Evolutionary conservation across 257 asterid species (phyloP), one percentile per base, ranked within the genome.

Genomic region (Marsdenia floribunda): DNA sequence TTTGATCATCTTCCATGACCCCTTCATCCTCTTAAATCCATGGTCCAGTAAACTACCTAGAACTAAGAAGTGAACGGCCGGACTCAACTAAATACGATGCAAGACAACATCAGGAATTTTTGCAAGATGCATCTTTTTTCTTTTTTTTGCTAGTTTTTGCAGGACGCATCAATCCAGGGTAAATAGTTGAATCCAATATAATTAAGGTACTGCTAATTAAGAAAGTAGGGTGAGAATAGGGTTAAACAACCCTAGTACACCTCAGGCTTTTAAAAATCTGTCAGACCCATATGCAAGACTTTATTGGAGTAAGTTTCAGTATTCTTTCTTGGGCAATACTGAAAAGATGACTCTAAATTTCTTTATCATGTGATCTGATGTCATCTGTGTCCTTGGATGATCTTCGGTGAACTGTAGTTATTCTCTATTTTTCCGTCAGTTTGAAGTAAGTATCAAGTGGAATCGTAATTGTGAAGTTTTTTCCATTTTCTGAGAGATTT

Each of bases 381-480:
- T 66, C 71, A 66, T 66, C 52, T 38, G 71, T 66, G 71, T 66
- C 71, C 71, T 66, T 66, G 50, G 71, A 64, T 38, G 71, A 66
- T 38, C 71, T 38, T 19, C 29, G 33, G 33, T 66, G 4, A 66
- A 66, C 71, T 66, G 71, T 66, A 66, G 29, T 66, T 9, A 66
- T 66, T 66, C 71, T 38, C 50, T 66, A 66, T 38, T 66, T 40
- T 66, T 52, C 71, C 15, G 6, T 37, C 26, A 64, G 26, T 35
- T 64, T 35, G 26, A 16, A 37, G 49, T 37, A 33, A 47, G 44
- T 68, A n/a, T 44, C n/a, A 44, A 11, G 21, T 12, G 35, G 35
- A 19, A 4, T 16, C 37, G 37, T 3, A n/a, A 22, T 68, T 68
- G 24, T 44, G 40, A 24, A 44, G 73, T 44, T 46, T 47, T 68